These are phyloP conservation scores for Penicillium sp. DNA, from an alignment of 2,329 filamentous ascomycete genomes.

Conservation along the genomic window DNA sequence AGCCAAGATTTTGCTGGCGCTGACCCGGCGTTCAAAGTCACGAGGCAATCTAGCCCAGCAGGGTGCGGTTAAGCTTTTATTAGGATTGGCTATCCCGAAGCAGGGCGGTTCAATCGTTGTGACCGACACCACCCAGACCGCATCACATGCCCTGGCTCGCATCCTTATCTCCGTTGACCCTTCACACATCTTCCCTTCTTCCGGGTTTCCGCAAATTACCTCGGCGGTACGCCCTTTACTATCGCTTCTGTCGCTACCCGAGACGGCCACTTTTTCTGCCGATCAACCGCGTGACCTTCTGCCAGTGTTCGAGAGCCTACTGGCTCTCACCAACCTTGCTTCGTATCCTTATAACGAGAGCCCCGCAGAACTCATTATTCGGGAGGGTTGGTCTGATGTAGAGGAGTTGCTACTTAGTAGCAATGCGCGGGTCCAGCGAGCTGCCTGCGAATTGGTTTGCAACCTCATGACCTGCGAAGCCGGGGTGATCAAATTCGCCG, in stretches of 20 bases:
- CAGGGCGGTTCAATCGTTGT: conserved; percentile 36
- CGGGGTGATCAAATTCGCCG: conserved; percentile 44
- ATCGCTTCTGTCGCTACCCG: conserved; percentile 63
- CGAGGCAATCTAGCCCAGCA: conserved; percentile 82
- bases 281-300: conserved; percentile 66
- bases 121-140: conserved; percentile 48
- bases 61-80: conserved; percentile 79
- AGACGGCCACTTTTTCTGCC: conserved; percentile 47
- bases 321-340: conserved; percentile 90
- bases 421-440: conserved; percentile 71
- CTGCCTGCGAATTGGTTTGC: conserved; percentile 81
- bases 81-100: conserved; percentile 56
- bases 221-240: conserved; percentile 78
- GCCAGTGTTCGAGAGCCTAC: conserved; percentile 80
- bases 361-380: conserved; percentile 64
- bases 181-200: conserved; percentile 72
- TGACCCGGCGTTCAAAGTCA: conserved; percentile 67
- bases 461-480: conserved; percentile 59
- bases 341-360: conserved; percentile 47
- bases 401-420: conserved; percentile 77
- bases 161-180: conserved; percentile 85
- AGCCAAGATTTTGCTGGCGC: conserved; percentile 67
- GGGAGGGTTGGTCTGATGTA: conserved; percentile 65
- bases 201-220: conserved; percentile 63
- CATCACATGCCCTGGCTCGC: conserved; percentile 74